Evolutionary conservation across 202 grass and related monocot species (phyloP), one percentile per base, ranked within the genome.

Genomic region (Panicum hallii): DNA sequence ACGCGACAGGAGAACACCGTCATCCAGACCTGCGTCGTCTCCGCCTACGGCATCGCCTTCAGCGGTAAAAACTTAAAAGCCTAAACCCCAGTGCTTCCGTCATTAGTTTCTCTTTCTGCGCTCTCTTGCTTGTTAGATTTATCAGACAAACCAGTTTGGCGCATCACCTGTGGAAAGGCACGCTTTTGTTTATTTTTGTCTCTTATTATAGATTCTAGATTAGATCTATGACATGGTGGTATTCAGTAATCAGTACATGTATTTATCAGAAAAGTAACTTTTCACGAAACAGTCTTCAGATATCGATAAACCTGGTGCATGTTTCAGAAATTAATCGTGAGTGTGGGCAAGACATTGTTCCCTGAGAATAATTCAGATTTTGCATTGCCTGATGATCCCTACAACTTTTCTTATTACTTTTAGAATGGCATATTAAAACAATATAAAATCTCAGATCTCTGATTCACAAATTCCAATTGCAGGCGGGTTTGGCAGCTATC

Each of bases 1-100:
- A 99, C 96, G 0, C 72, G 96, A 4, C 96, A 99, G 88, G 92
- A 95, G 90, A 98, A 95, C 79, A 98, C 92, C 71, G 87, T 93
- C 82, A 95, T 93, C 82, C 95, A 98, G 89, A 95, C 95, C 57
- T 92, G 90, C 72, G 95, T 97, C 67, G 92, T 97, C 77, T 88
- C 95, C 1, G 87, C 95, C 34, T 97, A 94, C 68, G 92, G 89
- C 68, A 72, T 97, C 70, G 88, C 94, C 20, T 91, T 92, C 89
- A 97, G 90, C 4, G 54, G 54, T 55, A 49, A 49, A 49, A 55
- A 20, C 16, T 52, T 20, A 71, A 68, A 69, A 68, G 4, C 69
- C 45, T 14, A 36, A 34, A 64, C 40, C 64, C 5, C 1, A 71
- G 44, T 46, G 11, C 5, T 48, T 48, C 23, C 12, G 11, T 30